Conservation (phyloP, 768 basidiomycete genomes). For the Naganishia onofrii region DNA sequence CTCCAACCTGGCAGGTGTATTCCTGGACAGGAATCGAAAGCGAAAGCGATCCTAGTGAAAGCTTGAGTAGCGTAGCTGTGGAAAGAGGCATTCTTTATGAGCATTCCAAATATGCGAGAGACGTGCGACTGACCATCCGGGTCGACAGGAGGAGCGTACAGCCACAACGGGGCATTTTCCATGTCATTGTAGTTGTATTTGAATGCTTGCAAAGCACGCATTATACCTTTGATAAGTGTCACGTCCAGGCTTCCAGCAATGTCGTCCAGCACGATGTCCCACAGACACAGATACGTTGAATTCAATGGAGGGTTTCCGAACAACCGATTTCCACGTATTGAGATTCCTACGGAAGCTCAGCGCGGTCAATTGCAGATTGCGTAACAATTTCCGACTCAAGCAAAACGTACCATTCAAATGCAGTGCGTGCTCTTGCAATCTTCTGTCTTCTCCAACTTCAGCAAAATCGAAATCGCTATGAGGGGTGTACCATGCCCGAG, state of each 20-base stretch:
- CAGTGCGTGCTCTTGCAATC: background rate
- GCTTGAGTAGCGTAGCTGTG: constrained; percentile 78
- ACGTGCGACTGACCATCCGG: constrained; percentile 67
- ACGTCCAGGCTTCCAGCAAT: constrained; percentile 55
- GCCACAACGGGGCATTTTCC: constrained; percentile 74
- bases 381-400: background rate
- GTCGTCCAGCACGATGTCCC: constrained; percentile 75
- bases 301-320: constrained; percentile 86
- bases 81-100: constrained; percentile 14
- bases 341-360: constrained; percentile 8
- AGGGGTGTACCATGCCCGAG: constrained; percentile 47
- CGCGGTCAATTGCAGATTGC: background rate
- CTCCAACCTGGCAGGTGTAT: background rate
- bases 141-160: constrained; percentile 58
- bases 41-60: constrained; percentile 54
- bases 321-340: constrained; percentile 73
- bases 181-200: constrained; percentile 69
- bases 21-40: constrained; percentile 50
- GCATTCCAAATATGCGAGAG: background rate
- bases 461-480: constrained; percentile 12
- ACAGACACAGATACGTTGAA: constrained; percentile 83
- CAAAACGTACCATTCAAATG: background rate
- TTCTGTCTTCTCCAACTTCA: background rate
- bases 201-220: constrained; percentile 62
- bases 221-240: constrained; percentile 58